phyloP scores from a whole-genome alignment of 2,329 filamentous ascomycete species.

The Aspergillus pseudonomiae region DNA sequence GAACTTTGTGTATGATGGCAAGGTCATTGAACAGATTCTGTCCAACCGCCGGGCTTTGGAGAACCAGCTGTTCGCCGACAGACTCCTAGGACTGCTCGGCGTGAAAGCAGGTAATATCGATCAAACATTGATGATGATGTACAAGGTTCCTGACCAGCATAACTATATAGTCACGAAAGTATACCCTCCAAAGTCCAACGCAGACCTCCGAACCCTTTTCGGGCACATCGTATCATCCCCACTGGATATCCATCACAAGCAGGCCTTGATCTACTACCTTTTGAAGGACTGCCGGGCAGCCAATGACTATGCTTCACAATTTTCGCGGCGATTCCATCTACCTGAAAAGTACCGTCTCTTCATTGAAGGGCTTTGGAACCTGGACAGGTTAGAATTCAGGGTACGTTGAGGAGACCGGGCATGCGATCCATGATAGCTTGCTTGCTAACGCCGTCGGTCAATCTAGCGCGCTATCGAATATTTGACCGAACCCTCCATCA shows the following conservation, averaged over 20 bases:
- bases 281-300: conserved; percentile 71
- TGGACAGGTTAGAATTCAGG: conserved; percentile 72
- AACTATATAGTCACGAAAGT: conserved; percentile 56
- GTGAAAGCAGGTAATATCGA: conserved; percentile 65
- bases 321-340: conserved; percentile 66
- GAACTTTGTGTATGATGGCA: conserved; percentile 65
- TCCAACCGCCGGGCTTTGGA: conserved; percentile 68
- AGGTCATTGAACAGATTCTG: conserved; percentile 65
- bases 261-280: conserved; percentile 81
- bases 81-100: conserved; percentile 70
- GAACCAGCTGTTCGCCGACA: conserved; percentile 77
- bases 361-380: conserved; percentile 79
- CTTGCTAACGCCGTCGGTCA: conserved; percentile 15
- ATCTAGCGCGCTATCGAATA: conserved; percentile 68
- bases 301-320: conserved; percentile 57
- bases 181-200: conserved; percentile 75
- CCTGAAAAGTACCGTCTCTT: conserved; percentile 78
- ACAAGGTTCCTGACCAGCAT: background rate
- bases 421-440: background rate
- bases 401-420: conserved; percentile 42
- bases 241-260: conserved; percentile 74
- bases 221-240: conserved; percentile 66
- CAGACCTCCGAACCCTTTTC: conserved; percentile 69
- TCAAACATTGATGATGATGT: conserved; percentile 9
- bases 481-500: conserved; percentile 76